Evolutionary conservation across 768 basidiomycete species (phyloP).

Genomic region (Mycena indigotica): DNA sequence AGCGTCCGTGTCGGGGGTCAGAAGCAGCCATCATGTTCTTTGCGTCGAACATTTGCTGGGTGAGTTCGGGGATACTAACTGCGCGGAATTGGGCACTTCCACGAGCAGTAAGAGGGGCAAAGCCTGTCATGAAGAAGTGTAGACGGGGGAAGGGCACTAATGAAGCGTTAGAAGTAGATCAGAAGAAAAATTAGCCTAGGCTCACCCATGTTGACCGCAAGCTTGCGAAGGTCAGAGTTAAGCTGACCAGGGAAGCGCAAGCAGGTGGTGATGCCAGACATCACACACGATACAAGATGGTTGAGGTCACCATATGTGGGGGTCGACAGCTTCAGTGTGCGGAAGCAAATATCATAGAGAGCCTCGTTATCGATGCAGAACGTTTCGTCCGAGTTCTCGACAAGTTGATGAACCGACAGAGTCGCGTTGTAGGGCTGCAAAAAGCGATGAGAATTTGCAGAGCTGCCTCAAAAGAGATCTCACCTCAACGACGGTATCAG

Average conservation of each 20-base stretch:
- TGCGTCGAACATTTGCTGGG: conserved; percentile 99
- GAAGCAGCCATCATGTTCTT: conserved; percentile 99
- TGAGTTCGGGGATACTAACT: conserved; percentile 95
- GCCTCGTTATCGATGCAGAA: conserved; percentile 99
- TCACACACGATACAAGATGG: conserved; percentile 95
- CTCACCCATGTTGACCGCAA: conserved; percentile 99
- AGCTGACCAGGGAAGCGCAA: conserved; percentile 99
- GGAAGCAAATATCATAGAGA: conserved; percentile 98
- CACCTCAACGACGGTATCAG: conserved; percentile 97
- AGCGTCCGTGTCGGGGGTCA: conserved; percentile 95
- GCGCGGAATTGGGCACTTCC: conserved; percentile 96
- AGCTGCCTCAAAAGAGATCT: no score
- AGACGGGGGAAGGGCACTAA: conserved; percentile 99
- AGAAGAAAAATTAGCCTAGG: no score
- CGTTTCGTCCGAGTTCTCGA: conserved; percentile 99
- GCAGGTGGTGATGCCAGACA: conserved; percentile 98
- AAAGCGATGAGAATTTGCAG: conserved; percentile 3
- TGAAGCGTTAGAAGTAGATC: no score
- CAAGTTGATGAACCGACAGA: conserved; percentile 96
- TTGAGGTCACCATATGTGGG: conserved; percentile 98
- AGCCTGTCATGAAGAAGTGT: conserved; percentile 99
- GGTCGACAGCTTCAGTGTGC: conserved; percentile 92
- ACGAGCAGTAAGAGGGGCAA: conserved; percentile 90
- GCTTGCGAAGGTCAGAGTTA: conserved; percentile 96
- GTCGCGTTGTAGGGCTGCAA: conserved; percentile 95